Evolutionary conservation across 306 rosid species (phyloP), one percentile per base, ranked within the genome.

Genomic region (Gillenia trifoliata): DNA sequence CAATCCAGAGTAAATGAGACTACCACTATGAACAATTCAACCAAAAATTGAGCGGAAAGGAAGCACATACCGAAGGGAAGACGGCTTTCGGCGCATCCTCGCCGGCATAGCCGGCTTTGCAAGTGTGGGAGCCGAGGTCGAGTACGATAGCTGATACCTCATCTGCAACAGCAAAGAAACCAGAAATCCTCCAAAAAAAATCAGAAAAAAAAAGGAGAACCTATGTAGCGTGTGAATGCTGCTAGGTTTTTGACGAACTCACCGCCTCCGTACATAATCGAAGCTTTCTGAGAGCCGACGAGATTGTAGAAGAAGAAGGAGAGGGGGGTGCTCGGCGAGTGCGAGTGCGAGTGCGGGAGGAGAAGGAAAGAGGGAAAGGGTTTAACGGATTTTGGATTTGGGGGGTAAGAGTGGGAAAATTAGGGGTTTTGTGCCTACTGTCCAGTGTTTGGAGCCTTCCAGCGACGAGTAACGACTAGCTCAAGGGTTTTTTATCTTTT

Each of bases 21-120:
- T 56, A 30, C 12, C 15, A 55, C 41, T 40, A 55, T 4, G 26
- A 16, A 36, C 7, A 60, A 12, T n/a, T 20, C 26, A 70, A 7
- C 45, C 25, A 29, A 63, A 62, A 23, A 65, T 64, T 31, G 31
- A 34, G 23, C 64, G 26, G 68, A 10, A 13, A 63, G 31, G 1
- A 64, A 31, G 45, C 36, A 68, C 95, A 72, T 80, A 94, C 99
- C 13, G 99, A 90, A 12, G 96, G 98, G 79, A 94, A 94, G 65
- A 94, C 98, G 33, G 99, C 99, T 84, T 94, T 92, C 41, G 99
- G 99, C 26, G 93, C 98, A 88, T 94, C 99, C 81, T 94, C 99
- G 43, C 99, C 99, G 1, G 99, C 99, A 60, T 90, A 90, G 80
- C 98, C 99, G 28, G 98, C 99, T 81, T 94, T 94, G 84, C 98